Percentiles rank a stretch among this genome's conserved stretches.
These are phyloP conservation scores for Fraxinus excelsior DNA, from an alignment of 257 asterid genomes.

Conservation along the genomic window DNA sequence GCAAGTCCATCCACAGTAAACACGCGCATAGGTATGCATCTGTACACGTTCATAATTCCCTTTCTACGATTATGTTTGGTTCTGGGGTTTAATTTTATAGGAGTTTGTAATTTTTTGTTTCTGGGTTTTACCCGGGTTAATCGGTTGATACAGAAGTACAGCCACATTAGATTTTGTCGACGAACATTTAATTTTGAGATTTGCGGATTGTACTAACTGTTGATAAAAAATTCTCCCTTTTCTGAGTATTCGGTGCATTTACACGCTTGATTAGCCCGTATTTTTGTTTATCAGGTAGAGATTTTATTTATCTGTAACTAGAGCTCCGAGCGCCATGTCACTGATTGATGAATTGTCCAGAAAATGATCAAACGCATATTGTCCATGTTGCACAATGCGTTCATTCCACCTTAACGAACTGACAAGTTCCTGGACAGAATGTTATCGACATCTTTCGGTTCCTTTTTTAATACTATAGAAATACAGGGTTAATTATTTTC, in stretches of 20 bases:
- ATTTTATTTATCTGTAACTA: neutral
- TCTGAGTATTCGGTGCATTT: conserved; percentile 10
- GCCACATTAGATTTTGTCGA: too few species aligned
- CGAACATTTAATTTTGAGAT: conserved; percentile 13
- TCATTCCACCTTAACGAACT: conserved; percentile 20
- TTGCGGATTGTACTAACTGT: conserved; percentile 8
- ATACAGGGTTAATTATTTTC: neutral
- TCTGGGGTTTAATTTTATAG: conserved; percentile 15
- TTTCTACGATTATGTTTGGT: conserved; percentile 20
- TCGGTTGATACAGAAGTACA: too few species aligned
- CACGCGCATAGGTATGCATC: conserved; percentile 18
- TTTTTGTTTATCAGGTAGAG: conserved; percentile 18
- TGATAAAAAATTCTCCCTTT: neutral
- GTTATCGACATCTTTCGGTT: neutral
- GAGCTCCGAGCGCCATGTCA: neutral
- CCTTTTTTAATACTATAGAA: conserved; percentile 2
- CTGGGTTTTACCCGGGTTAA: too few species aligned
- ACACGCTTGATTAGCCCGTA: conserved; percentile 18
- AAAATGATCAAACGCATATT: conserved; percentile 19
- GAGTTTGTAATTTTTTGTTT: conserved; percentile 14
- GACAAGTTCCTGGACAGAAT: conserved; percentile 5
- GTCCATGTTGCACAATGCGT: conserved; percentile 12
- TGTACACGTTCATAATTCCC: conserved; percentile 4
- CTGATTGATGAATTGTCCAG: conserved; percentile 5
- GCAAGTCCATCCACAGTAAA: conserved; percentile 24